Percentiles rank a stretch among this genome's conserved stretches.
Conservation (phyloP, 495 filamentous ascomycete species). For the Penicillium diatomitis region DNA sequence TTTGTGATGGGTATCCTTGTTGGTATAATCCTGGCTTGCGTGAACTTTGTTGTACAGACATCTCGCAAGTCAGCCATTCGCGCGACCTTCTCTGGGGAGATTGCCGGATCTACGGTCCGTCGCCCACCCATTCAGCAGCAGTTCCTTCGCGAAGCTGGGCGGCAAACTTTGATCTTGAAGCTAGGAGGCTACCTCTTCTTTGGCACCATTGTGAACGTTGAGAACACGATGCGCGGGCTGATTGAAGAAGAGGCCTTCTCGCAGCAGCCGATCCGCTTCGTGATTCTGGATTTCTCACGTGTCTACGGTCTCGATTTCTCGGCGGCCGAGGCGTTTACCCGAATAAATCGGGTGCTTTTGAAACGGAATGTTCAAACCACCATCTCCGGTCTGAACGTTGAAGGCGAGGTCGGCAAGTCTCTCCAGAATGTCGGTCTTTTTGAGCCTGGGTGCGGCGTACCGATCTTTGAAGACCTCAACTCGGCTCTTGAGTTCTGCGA, state of each 20-base stretch:
- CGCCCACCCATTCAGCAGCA: constrained; percentile 82
- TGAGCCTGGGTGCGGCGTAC: constrained; percentile 56
- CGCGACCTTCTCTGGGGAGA: constrained; percentile 74
- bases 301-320: constrained; percentile 94
- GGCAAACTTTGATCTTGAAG: constrained; percentile 83
- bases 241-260: constrained; percentile 75
- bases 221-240: constrained; percentile 71
- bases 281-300: constrained; percentile 82
- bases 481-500: constrained; percentile 88
- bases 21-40: constrained; percentile 84
- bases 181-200: constrained; percentile 92
- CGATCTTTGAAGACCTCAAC: constrained; percentile 83
- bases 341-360: constrained; percentile 74
- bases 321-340: constrained; percentile 85
- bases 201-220: constrained; percentile 89
- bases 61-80: constrained; percentile 81
- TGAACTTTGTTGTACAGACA: constrained; percentile 83
- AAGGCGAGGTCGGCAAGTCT: constrained; percentile 64
- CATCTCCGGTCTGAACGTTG: constrained; percentile 67
- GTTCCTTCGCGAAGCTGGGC: constrained; percentile 74
- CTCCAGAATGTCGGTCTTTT: constrained; percentile 73
- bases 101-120: constrained; percentile 84
- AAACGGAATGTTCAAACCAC: constrained; percentile 66
- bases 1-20: constrained; percentile 90
- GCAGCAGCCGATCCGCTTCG: constrained; percentile 68